A percentile compares a stretch with the other conserved stretches of the same genome.
Evolutionary conservation across 306 rosid genomes (phyloP).

Genomic region (Vigna trinervia): DNA sequence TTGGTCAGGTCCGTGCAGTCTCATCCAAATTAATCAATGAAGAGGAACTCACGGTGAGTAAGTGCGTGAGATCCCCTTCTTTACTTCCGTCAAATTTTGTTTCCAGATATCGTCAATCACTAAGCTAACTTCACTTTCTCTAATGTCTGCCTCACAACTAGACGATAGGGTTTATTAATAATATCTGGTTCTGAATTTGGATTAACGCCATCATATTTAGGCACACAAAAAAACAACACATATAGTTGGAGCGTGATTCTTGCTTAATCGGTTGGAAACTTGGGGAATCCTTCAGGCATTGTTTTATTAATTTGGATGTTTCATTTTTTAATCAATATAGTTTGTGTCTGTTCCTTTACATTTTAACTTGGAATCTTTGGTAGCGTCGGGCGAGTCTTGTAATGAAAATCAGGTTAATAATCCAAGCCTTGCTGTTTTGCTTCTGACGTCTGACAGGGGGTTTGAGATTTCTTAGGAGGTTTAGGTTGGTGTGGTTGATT

Average conservation of each 20-base stretch:
- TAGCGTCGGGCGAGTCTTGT: not conserved
- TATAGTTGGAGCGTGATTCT: not conserved
- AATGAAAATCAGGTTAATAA: not conserved
- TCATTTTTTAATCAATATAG: not conserved
- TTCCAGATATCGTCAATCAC: not conserved
- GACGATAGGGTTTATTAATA: not conserved
- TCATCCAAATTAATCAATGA: constrained; percentile 39
- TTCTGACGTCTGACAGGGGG: not conserved
- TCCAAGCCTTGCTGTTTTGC: constrained; percentile 9
- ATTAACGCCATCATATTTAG: not conserved
- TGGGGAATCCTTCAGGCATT: not conserved
- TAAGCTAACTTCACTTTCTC: constrained; percentile 6
- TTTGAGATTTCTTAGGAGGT: not conserved
- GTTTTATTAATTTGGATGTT: not conserved
- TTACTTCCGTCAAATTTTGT: constrained; percentile 2
- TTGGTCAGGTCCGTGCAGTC: constrained; percentile 49
- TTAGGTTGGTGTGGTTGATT: not conserved
- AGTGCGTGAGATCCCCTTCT: constrained; percentile 46
- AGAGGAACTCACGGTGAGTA: constrained; percentile 48
- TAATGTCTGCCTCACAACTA: constrained; percentile 14
- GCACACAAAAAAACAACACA: not conserved
- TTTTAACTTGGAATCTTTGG: not conserved
- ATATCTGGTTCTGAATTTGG: not conserved
- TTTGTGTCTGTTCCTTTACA: not conserved
- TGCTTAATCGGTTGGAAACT: not conserved